phyloP scores from a whole-genome alignment of 805 yeast species.

The Candida hungchunana region DNA sequence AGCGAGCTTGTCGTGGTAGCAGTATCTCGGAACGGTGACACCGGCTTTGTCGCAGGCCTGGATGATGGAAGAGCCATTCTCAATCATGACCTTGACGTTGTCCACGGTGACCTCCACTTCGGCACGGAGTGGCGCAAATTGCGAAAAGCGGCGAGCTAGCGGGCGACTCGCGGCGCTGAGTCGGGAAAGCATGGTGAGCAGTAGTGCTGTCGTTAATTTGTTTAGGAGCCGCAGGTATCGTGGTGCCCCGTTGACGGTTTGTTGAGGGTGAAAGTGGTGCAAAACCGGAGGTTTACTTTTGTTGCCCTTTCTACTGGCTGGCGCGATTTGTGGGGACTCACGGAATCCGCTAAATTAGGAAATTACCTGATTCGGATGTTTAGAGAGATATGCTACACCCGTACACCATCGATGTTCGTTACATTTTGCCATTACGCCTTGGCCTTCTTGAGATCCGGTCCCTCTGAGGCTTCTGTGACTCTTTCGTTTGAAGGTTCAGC shows the following conservation, averaged over 20 bases:
- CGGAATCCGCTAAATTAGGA: no score
- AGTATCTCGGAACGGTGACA: slow-evolving; percentile 80
- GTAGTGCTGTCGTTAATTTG: no score
- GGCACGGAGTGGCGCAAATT: slow-evolving; percentile 34
- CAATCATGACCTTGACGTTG: slow-evolving; percentile 71
- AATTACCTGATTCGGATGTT: no score
- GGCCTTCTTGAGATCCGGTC: slow-evolving; percentile 14
- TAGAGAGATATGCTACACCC: no score
- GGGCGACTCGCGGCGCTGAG: slow-evolving; percentile 8
- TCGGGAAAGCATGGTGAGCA: slow-evolving; percentile 20
- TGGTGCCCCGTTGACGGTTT: no score
- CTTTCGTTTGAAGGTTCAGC: no score
- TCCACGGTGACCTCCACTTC: slow-evolving; percentile 59
- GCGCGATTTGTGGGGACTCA: slow-evolving; percentile 4
- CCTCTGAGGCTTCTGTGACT: slow-evolving; percentile 6
- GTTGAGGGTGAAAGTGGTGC: no score
- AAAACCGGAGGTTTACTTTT: no score
- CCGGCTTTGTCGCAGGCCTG: slow-evolving; percentile 94
- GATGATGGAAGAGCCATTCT: slow-evolving; percentile 82
- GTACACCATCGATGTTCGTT: no score
- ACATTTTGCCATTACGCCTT: no score
- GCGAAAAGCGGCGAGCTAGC: slow-evolving; percentile 29
- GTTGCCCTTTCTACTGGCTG: slow-evolving; percentile 6
- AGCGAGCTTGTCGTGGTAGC: slow-evolving; percentile 87
- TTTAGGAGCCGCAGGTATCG: no score